Evolutionary conservation across 805 yeast genomes (phyloP).

Genomic region (Barnettozyma sp.): DNA sequence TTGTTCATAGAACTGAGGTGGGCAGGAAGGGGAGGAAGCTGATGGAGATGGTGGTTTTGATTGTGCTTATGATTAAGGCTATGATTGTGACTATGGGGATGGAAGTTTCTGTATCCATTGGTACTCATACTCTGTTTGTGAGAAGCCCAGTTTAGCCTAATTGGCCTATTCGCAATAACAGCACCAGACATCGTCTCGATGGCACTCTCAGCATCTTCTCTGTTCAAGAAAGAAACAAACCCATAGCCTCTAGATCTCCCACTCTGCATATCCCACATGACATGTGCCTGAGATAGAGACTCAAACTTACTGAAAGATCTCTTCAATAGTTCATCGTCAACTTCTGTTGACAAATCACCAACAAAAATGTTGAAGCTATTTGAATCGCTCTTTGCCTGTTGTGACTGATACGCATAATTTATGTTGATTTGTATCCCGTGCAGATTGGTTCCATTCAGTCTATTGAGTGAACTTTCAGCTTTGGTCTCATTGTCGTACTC

Average conservation of each 20-base stretch:
- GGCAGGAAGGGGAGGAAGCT: conserved; percentile 6
- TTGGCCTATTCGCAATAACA: conserved; percentile 63
- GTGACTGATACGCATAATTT: conserved; percentile 82
- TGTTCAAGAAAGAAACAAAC: conserved; percentile 67
- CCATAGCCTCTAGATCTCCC: conserved; percentile 92
- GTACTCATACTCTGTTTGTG: conserved; percentile 44
- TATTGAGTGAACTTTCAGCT: conserved; percentile 57
- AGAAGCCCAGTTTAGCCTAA: conserved; percentile 86
- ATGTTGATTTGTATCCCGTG: conserved; percentile 52
- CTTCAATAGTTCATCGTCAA: conserved; percentile 67
- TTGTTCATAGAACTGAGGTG: conserved; percentile 8
- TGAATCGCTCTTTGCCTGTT: conserved; percentile 46
- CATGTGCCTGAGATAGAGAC: conserved; percentile 75
- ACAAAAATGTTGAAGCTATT: conserved; percentile 72
- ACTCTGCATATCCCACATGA: conserved; percentile 96
- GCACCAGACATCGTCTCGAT: conserved; percentile 68
- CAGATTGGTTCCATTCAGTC: conserved; percentile 52
- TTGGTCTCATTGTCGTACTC: conserved; percentile 54
- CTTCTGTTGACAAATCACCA: conserved; percentile 79
- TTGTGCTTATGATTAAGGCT: conserved; percentile 11
- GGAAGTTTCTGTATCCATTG: conserved; percentile 11
- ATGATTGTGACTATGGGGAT: conserved; percentile 10
- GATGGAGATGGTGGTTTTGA: conserved; percentile 10
- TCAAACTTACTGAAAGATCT: conserved; percentile 49
- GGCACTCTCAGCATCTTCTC: conserved; percentile 68